These are phyloP conservation scores for Oidium heveae DNA, from an alignment of 2,329 filamentous ascomycete species.

Conservation along the genomic window DNA sequence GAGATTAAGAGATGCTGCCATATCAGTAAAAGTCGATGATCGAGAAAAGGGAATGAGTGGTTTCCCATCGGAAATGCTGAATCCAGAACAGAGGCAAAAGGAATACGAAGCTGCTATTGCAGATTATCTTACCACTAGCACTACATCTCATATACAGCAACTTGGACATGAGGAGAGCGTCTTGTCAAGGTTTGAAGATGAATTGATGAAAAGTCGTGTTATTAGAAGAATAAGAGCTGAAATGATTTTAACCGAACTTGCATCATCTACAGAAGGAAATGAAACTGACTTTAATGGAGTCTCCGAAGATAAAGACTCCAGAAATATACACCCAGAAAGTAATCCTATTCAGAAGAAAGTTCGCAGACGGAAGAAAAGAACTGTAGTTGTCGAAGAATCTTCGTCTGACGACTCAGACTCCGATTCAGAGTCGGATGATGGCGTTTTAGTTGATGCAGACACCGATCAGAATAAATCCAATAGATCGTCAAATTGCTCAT, in stretches of 20 bases:
- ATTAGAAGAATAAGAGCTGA: conserved; percentile 39
- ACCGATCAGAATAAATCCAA: conserved; percentile 1
- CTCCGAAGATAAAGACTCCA: conserved; percentile 1
- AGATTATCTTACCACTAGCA: conserved; percentile 12
- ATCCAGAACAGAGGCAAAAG: conserved; percentile 25
- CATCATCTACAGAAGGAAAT: conserved; percentile 3
- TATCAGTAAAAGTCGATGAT: conserved; percentile 31
- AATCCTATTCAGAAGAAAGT: conserved; percentile 21
- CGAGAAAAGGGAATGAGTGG: conserved; percentile 21
- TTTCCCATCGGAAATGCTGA: conserved; percentile 23
- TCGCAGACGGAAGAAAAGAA: conserved; percentile 21
- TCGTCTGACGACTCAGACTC: conserved; percentile 6
- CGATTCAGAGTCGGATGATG: conserved; percentile 3
- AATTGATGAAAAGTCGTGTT: conserved; percentile 26
- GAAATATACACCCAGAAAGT: conserved; percentile 11
- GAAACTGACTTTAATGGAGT: neutral
- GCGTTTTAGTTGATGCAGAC: conserved; percentile 5
- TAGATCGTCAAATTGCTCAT: too few relatives aligned
- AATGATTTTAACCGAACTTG: conserved; percentile 26
- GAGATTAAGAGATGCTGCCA: conserved; percentile 39
- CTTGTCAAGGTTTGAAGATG: conserved; percentile 18
- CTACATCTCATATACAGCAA: conserved; percentile 1
- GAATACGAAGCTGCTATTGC: conserved; percentile 27
- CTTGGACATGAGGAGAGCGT: conserved; percentile 13
- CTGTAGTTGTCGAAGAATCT: conserved; percentile 7